Conservation (phyloP, 2,329 filamentous ascomycete genomes). For the Emmonsiellopsis sp. region DNA sequence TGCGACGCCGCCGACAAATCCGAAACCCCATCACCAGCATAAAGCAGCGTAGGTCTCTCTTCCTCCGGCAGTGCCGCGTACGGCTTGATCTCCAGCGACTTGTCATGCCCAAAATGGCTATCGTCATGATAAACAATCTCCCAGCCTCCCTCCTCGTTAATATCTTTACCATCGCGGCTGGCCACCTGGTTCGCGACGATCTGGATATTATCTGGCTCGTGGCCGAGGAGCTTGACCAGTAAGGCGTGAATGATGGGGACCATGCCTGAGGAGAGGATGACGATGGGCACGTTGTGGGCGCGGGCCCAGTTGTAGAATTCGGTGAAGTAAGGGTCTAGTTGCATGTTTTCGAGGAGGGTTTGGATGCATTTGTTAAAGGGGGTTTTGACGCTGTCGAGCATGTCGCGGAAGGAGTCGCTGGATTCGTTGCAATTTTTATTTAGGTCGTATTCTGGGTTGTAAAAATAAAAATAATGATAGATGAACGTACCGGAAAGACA, state of each 20-base stretch:
- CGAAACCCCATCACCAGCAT: constrained; percentile 89
- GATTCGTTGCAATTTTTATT: background rate
- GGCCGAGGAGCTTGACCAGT: constrained; percentile 71
- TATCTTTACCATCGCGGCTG: constrained; percentile 56
- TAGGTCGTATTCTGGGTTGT: background rate
- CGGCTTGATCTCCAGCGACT: constrained; percentile 80
- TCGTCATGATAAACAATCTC: constrained; percentile 82
- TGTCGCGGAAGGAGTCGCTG: constrained; percentile 73
- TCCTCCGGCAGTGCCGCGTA: constrained; percentile 60
- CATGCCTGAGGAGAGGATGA: constrained; percentile 91
- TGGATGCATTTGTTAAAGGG: constrained; percentile 77
- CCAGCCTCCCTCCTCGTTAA: constrained; percentile 79
- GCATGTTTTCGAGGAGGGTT: constrained; percentile 70
- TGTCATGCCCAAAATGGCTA: constrained; percentile 90
- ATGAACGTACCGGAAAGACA: constrained; percentile 56
- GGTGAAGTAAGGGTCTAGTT: constrained; percentile 78
- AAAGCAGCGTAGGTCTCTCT: constrained; percentile 75
- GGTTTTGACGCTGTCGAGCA: constrained; percentile 78
- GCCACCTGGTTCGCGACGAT: constrained; percentile 83
- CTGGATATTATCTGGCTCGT: constrained; percentile 67
- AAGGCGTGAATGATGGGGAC: constrained; percentile 79
- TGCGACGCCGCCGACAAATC: constrained; percentile 87
- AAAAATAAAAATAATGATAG: background rate
- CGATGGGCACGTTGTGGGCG: constrained; percentile 77
- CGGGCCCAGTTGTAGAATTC: constrained; percentile 80